Evolutionary conservation across 1,284 basidiomycete species (phyloP).

Genomic region (Coniferiporia weirii): DNA sequence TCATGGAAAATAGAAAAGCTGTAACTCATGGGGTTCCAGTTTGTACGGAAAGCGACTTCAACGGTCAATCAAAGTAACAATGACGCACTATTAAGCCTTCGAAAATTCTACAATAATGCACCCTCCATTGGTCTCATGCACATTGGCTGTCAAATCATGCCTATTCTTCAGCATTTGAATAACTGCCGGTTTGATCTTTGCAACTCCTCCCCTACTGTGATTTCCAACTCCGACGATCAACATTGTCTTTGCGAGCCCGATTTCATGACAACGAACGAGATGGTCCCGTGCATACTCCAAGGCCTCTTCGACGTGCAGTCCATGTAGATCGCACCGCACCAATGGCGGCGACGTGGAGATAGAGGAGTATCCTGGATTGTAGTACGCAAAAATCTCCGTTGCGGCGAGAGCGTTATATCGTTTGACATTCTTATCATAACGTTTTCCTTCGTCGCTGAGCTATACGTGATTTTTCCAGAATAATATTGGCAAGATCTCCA

Average conservation of each 20-base stretch:
- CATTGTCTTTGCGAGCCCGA: slow-evolving; percentile 14
- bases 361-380: slow-evolving; percentile 4
- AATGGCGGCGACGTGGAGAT: neutral
- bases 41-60: too few relatives aligned
- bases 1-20: too few relatives aligned
- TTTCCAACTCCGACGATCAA: slow-evolving; percentile 14
- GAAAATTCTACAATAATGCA: slow-evolving; percentile 13
- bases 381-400: slow-evolving; percentile 8
- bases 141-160: slow-evolving; percentile 1
- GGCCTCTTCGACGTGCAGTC: slow-evolving; percentile 17
- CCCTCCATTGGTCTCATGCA: slow-evolving; percentile 15
- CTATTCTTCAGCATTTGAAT: slow-evolving; percentile 4
- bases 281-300: slow-evolving; percentile 8
- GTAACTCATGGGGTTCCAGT: too few relatives aligned
- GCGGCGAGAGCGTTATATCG: slow-evolving; percentile 13
- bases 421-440: slow-evolving; percentile 11
- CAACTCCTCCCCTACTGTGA: slow-evolving; percentile 12
- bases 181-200: slow-evolving; percentile 17
- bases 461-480: neutral
- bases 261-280: slow-evolving; percentile 4
- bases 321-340: slow-evolving; percentile 15
- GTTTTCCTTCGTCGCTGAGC: slow-evolving; percentile 7
- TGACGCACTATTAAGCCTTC: neutral
- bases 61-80: neutral
- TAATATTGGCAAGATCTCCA: neutral